Evolutionary conservation across 2,329 filamentous ascomycete genomes (phyloP), one percentile per base, ranked within the genome.

Genomic region (Nothopassalora personata): DNA sequence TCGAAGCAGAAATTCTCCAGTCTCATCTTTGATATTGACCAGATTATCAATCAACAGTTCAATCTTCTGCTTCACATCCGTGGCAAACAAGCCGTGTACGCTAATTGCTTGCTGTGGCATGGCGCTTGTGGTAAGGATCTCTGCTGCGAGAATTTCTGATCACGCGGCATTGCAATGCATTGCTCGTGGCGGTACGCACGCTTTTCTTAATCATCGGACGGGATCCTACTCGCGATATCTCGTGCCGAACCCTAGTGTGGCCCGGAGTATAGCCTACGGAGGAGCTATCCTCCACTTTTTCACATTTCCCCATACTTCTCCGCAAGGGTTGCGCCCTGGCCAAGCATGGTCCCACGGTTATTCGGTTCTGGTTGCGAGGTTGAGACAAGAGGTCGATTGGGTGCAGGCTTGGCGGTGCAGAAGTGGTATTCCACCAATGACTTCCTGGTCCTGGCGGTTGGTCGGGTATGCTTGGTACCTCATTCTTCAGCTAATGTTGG

Each of bases 21-120:
- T 89, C 43, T 80, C 81, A 75, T 93, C 89, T 68, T 85, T 84
- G 75, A 92, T 91, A 73, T 89, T 89, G 71, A 92, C 81, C 46
- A 93, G 80, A 68, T 89, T 89, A 70, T 87, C 75, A 66, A 90
- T 91, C 59, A 92, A 79, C 18, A 84, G 79, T 43, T 83, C 78
- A 70, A 92, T 86, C 59, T 83, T 74, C n/a, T 72, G 67, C 65
- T 81, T 80, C 55, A 84, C 76, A 47, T 79, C 68, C 28, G 71
- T 67, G 59, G 75, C 72, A 56, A 72, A 72, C 43, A 79, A 70
- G 57, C 72, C 74, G 60, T 77, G 72, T 43, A 75, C 63, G 8
- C 54, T 61, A 5, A 69, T 59, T 8, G 66, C 56, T 54, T 66
- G 64, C 54, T 68, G 66, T 28, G 76, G 76, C 65, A 79, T 79